Percentiles rank a stretch among this genome's conserved stretches.
These are phyloP conservation scores for Magnaporthiopsis poae DNA, from an alignment of 2,329 filamentous ascomycete species.

Conservation along the genomic window DNA sequence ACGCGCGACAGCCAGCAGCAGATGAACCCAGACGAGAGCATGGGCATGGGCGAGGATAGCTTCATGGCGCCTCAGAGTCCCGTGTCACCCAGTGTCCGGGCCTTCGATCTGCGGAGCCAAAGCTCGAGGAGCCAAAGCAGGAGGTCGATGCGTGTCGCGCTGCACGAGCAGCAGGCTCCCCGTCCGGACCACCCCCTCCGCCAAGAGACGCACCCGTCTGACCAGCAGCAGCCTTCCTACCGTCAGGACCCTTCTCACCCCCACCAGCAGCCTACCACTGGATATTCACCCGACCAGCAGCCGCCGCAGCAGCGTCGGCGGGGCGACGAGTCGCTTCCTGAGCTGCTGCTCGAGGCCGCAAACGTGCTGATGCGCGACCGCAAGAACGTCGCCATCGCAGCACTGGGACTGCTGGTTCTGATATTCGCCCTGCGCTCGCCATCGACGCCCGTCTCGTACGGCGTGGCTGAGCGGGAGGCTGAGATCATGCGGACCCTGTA, in stretches of 20 bases:
- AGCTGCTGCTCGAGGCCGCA: slow-evolving; percentile 44
- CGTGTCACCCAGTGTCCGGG: slow-evolving; percentile 18
- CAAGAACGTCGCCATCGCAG: slow-evolving; percentile 49
- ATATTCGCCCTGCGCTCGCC: slow-evolving; percentile 32
- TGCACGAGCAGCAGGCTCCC: not conserved
- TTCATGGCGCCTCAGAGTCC: slow-evolving; percentile 19
- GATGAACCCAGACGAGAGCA: not conserved
- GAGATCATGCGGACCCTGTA: slow-evolving; percentile 6
- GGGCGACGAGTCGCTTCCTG: slow-evolving; percentile 36
- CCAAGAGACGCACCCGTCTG: not conserved
- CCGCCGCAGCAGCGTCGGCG: slow-evolving; percentile 2
- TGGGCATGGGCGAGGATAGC: slow-evolving; percentile 12
- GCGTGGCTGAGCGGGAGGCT: slow-evolving; percentile 6
- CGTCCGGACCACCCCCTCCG: not conserved
- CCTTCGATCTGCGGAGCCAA: slow-evolving; percentile 19
- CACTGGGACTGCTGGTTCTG: slow-evolving; percentile 44
- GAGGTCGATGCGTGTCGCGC: not conserved
- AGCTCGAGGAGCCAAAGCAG: slow-evolving; percentile 1
- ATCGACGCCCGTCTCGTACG: not conserved
- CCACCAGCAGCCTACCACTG: not conserved
- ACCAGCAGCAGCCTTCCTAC: not conserved
- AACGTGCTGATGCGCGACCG: slow-evolving; percentile 46
- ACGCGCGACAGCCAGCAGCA: not conserved
- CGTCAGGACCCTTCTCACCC: not conserved
- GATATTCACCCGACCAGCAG: not conserved